Conservation (phyloP, 768 basidiomycete species). For the Russula brevipes region DNA sequence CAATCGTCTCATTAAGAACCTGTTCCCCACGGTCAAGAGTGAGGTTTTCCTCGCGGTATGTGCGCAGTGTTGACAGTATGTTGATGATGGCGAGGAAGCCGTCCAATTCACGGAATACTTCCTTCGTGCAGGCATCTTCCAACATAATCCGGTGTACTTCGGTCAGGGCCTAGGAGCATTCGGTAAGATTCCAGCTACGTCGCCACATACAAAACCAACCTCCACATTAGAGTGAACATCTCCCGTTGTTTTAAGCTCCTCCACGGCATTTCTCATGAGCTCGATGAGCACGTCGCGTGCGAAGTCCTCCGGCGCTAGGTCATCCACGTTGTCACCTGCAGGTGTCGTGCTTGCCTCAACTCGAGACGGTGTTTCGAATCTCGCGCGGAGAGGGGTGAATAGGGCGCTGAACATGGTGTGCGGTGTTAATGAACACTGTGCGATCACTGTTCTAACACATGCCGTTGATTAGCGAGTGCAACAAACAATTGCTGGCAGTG, state of each 20-base stretch:
- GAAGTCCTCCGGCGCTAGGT: slow-evolving; percentile 60
- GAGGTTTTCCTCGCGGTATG: slow-evolving; percentile 31
- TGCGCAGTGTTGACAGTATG: slow-evolving; percentile 56
- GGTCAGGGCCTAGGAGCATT: slow-evolving; percentile 45
- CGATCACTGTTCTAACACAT: slow-evolving; percentile 10
- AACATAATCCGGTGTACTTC: slow-evolving; percentile 66
- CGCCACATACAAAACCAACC: slow-evolving; percentile 37
- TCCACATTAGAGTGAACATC: slow-evolving; percentile 43
- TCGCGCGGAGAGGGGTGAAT: slow-evolving; percentile 34
- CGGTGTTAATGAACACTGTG: neutral
- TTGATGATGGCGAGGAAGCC: slow-evolving; percentile 75
- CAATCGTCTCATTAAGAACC: slow-evolving; percentile 38
- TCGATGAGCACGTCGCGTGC: slow-evolving; percentile 67
- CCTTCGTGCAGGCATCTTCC: slow-evolving; percentile 60
- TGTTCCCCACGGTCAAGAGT: slow-evolving; percentile 39
- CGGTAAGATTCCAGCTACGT: neutral
- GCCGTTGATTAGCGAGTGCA: slow-evolving; percentile 3
- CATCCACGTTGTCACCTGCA: slow-evolving; percentile 31
- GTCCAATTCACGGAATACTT: slow-evolving; percentile 75
- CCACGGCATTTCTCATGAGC: slow-evolving; percentile 64
- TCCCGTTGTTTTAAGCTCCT: slow-evolving; percentile 59
- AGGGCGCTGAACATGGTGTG: slow-evolving; percentile 33
- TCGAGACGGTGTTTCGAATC: slow-evolving; percentile 28
- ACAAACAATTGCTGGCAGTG: neutral
- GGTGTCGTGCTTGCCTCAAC: slow-evolving; percentile 12